Conservation (phyloP, 257 asterid genomes). For the Ocimum tenuiflorum region DNA sequence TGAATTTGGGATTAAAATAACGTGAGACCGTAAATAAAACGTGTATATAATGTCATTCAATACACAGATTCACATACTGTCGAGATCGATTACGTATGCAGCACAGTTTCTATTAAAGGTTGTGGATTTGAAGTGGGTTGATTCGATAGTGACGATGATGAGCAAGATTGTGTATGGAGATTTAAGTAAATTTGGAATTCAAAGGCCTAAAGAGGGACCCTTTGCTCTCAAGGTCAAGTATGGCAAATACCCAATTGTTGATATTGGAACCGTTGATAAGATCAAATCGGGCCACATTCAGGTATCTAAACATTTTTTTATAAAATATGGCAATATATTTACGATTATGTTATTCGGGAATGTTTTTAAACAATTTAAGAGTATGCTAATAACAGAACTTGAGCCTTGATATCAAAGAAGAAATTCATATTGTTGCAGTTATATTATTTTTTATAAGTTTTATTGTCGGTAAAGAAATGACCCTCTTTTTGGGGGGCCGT, state of each 20-base stretch:
- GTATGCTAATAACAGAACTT: no score
- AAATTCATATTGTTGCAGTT: no score
- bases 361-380: no score
- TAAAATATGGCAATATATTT: no score
- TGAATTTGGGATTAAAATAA: no score
- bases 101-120: conserved; percentile 26
- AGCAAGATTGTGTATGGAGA: conserved; percentile 56
- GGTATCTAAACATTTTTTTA: conserved; percentile 23
- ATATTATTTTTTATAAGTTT: no score
- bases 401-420: no score
- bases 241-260: conserved; percentile 68
- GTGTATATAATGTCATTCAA: no score
- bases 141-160: conserved; percentile 21
- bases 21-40: no score
- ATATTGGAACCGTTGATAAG: conserved; percentile 50
- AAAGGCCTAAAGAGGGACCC: conserved; percentile 59
- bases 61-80: conserved; percentile 48
- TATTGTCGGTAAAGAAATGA: no score
- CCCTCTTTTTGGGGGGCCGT: no score
- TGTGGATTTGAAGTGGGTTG: conserved; percentile 30
- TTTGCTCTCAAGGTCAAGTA: conserved; percentile 33
- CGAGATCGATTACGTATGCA: conserved; percentile 33
- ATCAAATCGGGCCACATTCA: conserved; percentile 52
- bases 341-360: no score
- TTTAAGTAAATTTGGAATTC: conserved; percentile 41